Percentiles rank a stretch among this genome's conserved stretches.
Conservation (phyloP, 345 rosid species). For the Eucalyptus paniculata region DNA sequence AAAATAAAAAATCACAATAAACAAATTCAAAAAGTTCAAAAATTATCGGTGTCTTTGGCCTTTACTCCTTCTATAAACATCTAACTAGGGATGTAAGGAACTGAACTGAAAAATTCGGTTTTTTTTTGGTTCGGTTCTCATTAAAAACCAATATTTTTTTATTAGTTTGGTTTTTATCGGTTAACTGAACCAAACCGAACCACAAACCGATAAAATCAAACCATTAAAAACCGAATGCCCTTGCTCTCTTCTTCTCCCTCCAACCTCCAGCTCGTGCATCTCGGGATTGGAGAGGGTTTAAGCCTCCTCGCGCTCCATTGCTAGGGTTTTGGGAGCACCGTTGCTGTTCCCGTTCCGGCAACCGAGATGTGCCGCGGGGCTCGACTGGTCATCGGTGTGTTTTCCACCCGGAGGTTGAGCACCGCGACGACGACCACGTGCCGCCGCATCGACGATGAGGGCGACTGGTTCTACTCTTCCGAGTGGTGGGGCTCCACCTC, state of each 20-base stretch:
- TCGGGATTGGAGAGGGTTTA: background rate
- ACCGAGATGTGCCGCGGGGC: conserved; percentile 5
- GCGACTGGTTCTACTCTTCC: conserved; percentile 70
- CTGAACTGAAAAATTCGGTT: too few relatives aligned
- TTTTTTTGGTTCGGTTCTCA: too few relatives aligned
- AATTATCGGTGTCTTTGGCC: background rate
- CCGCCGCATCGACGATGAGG: conserved; percentile 45
- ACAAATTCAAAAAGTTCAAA: too few relatives aligned
- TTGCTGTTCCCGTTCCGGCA: background rate
- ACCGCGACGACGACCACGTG: background rate
- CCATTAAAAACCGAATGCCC: too few relatives aligned
- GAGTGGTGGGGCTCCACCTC: conserved; percentile 66
- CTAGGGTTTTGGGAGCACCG: background rate
- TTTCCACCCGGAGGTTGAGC: conserved; percentile 23
- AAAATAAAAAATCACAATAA: background rate
- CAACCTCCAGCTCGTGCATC: background rate
- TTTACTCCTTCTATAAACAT: background rate
- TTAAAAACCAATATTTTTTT: too few relatives aligned
- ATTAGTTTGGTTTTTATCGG: too few relatives aligned
- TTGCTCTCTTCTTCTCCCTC: too few relatives aligned
- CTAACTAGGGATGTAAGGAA: background rate
- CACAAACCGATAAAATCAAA: too few relatives aligned
- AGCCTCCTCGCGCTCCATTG: background rate
- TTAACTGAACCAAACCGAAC: too few relatives aligned
- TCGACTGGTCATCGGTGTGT: background rate